A percentile compares a stretch with the other conserved stretches of the same genome.
Conservation (phyloP, 768 basidiomycete genomes). For the Rhodotorula toruloides region DNA sequence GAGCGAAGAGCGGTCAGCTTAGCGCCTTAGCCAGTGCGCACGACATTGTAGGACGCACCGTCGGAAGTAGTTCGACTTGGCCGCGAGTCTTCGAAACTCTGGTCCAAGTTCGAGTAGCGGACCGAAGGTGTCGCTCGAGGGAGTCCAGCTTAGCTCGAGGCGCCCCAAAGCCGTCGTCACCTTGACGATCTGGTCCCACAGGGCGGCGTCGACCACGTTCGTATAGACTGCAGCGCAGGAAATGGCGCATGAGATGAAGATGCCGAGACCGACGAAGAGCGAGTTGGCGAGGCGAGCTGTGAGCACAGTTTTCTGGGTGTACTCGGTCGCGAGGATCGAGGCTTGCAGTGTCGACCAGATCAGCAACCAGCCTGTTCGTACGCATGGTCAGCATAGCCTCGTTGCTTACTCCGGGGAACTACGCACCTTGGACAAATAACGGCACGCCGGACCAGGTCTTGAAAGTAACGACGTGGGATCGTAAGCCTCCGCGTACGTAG, state of each 20-base stretch:
- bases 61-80: background rate
- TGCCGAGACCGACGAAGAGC: conserved; percentile 6
- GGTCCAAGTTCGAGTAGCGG: background rate
- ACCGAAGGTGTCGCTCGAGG: background rate
- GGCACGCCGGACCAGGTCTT: no score
- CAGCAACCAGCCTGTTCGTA: conserved; percentile 1
- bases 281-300: background rate
- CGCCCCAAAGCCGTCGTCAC: background rate
- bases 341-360: conserved; percentile 1
- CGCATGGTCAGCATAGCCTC: background rate
- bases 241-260: conserved; percentile 2
- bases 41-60: background rate
- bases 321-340: background rate
- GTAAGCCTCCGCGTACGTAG: no score
- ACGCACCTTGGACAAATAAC: conserved; percentile 2
- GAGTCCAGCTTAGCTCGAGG: background rate
- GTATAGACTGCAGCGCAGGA: background rate
- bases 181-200: background rate
- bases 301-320: background rate
- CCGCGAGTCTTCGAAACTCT: background rate
- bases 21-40: no score
- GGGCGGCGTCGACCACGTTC: background rate
- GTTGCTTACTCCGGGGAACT: background rate
- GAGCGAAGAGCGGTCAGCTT: no score
- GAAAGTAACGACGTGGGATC: no score